These are phyloP conservation scores for Oldenlandia corymbosa DNA, from an alignment of 257 asterid genomes.

Conservation along the genomic window DNA sequence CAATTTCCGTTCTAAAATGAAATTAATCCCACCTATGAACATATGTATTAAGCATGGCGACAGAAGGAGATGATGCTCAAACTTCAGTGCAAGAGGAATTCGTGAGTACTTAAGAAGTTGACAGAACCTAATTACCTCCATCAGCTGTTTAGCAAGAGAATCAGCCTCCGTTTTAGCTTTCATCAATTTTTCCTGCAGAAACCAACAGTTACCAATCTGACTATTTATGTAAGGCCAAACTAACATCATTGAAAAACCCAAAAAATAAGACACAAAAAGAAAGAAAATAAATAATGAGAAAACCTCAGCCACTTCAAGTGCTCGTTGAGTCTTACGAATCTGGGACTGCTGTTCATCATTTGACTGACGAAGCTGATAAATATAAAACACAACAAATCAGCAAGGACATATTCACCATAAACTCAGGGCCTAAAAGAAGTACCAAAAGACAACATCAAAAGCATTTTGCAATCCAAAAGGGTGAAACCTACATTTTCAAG, in stretches of 20 bases:
- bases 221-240: slow-evolving; percentile 1
- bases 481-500: slow-evolving; percentile 34
- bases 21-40: too few relatives aligned
- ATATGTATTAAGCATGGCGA: too few relatives aligned
- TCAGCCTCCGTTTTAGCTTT: slow-evolving; percentile 44
- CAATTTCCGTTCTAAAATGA: too few relatives aligned
- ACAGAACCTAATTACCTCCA: slow-evolving; percentile 26
- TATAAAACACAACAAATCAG: slow-evolving; percentile 1
- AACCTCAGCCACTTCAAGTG: slow-evolving; percentile 49
- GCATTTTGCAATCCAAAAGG: neutral
- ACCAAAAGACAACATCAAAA: neutral
- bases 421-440: neutral
- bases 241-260: too few relatives aligned
- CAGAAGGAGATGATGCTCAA: neutral
- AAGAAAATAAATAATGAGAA: neutral
- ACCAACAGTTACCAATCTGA: slow-evolving; percentile 15
- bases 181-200: slow-evolving; percentile 43
- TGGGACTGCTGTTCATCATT: slow-evolving; percentile 36
- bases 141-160: slow-evolving; percentile 26
- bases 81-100: neutral
- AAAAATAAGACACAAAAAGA: too few relatives aligned
- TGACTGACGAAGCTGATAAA: slow-evolving; percentile 33
- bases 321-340: slow-evolving; percentile 33
- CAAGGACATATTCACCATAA: neutral
- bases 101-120: neutral